Conservation (phyloP, 1,284 basidiomycete species). For the Peniophora sp. region DNA sequence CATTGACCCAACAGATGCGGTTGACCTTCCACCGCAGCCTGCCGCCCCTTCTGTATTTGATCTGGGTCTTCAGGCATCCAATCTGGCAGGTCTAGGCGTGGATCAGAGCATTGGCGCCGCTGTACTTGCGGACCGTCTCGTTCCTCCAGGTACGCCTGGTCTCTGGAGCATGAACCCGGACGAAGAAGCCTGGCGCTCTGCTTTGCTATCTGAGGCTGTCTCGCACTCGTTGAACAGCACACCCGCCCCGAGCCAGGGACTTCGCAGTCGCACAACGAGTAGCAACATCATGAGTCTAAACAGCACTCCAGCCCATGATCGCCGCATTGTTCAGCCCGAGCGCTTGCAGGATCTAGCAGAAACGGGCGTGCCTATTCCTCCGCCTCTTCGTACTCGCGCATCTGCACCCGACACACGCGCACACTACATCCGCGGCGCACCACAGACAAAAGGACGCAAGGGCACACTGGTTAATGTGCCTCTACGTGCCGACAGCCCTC, state of each 20-base stretch:
- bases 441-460: not conserved
- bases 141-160: conserved; percentile 56
- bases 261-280: too few species aligned
- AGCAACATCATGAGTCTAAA: too few species aligned
- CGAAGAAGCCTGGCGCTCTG: conserved; percentile 64
- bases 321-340: conserved; percentile 16
- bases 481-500: not conserved
- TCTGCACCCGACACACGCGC: not conserved
- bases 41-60: conserved; percentile 56
- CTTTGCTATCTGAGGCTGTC: conserved; percentile 63
- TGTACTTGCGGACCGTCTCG: conserved; percentile 55
- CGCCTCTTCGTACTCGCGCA: not conserved
- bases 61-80: conserved; percentile 64
- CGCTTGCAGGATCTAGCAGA: conserved; percentile 11
- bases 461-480: not conserved
- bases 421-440: not conserved
- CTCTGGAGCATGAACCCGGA: conserved; percentile 43
- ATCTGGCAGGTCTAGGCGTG: conserved; percentile 58
- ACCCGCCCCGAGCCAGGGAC: conserved; percentile 18
- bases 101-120: conserved; percentile 66
- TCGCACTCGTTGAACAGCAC: conserved; percentile 61
- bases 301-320: conserved; percentile 9
- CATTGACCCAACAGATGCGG: conserved; percentile 75
- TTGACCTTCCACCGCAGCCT: conserved; percentile 62
- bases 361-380: not conserved